Percentiles rank a stretch among this genome's conserved stretches.
phyloP scores from a whole-genome alignment of 78 protist species.

The Dictyostelium discoideum region dicty_2.7 NC_007088.5:1163501-1164000 shows the following conservation, averaged over 20 bases:
- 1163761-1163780: background rate
- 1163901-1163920: no score
- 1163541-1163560: no score
- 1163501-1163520: background rate
- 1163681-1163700: no score
- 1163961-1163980: background rate
- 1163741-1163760: background rate
- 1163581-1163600: background rate
- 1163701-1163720: background rate
- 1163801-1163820: no score
- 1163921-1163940: background rate
- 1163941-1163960: background rate
- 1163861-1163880: no score
- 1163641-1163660: background rate
- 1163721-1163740: background rate
- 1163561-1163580: no score
- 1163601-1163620: background rate
- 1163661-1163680: no score
- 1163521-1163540: background rate
- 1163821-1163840: background rate
- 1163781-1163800: no score
- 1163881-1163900: no score
- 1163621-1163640: background rate
- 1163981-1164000: background rate
- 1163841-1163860: no score